A percentile compares a stretch with the other conserved stretches of the same genome.
Conservation (phyloP, 352 stramenopile genomes). For the Phytophthora capsici region DNA sequence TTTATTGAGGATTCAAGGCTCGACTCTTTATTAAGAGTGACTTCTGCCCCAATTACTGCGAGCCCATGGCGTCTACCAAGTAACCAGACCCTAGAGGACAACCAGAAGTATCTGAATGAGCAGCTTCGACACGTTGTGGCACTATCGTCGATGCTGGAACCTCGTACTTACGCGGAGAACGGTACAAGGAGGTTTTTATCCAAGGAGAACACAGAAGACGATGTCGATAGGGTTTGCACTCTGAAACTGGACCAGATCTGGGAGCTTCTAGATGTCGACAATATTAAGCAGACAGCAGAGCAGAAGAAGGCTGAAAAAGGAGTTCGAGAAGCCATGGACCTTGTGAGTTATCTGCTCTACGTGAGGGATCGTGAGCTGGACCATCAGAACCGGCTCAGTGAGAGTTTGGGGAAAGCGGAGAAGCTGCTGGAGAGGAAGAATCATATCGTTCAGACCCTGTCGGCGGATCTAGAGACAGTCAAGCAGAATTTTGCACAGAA, state of each 20-base stretch:
- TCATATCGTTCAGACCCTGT: slow-evolving; percentile 50
- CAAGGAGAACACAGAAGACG: slow-evolving; percentile 15
- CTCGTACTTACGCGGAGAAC: slow-evolving; percentile 11
- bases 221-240: slow-evolving; percentile 33
- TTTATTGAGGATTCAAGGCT: not conserved
- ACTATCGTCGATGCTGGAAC: slow-evolving; percentile 25
- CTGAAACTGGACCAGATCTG: slow-evolving; percentile 36
- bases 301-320: slow-evolving; percentile 41
- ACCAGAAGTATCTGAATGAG: slow-evolving; percentile 68
- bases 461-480: slow-evolving; percentile 52
- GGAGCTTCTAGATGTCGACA: slow-evolving; percentile 21
- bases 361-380: slow-evolving; percentile 58
- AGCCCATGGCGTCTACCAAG: slow-evolving; percentile 58
- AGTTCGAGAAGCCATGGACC: slow-evolving; percentile 67
- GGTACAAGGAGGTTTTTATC: slow-evolving; percentile 26
- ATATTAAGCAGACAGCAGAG: slow-evolving; percentile 15
- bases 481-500: slow-evolving; percentile 60
- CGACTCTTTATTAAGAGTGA: slow-evolving; percentile 5
- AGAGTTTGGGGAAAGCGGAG: slow-evolving; percentile 48
- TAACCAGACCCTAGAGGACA: slow-evolving; percentile 48
- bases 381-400: slow-evolving; percentile 56
- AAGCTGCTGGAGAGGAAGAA: slow-evolving; percentile 65
- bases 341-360: slow-evolving; percentile 75
- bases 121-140: slow-evolving; percentile 63
- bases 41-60: not conserved